A percentile compares a stretch with the other conserved stretches of the same genome.
These are phyloP conservation scores for Mimosa bimucronata DNA, from an alignment of 306 rosid species.

Conservation along the genomic window DNA sequence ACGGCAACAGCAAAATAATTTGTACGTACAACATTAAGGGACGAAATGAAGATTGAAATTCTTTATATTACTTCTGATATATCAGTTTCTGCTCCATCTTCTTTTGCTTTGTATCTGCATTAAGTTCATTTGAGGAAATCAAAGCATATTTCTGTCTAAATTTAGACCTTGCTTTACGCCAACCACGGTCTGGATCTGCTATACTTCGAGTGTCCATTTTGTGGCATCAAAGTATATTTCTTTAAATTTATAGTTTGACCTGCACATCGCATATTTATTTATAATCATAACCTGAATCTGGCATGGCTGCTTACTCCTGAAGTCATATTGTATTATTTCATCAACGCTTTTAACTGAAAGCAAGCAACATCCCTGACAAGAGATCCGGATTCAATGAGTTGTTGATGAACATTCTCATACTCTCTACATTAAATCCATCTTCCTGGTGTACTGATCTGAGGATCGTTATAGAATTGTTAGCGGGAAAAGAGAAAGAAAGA, in stretches of 20 bases:
- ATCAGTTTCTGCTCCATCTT: slow-evolving; percentile 4
- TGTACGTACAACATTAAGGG: slow-evolving; percentile 29
- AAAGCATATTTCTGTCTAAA: slow-evolving; percentile 15
- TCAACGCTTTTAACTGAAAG: not conserved
- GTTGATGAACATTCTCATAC: not conserved
- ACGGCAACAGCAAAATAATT: slow-evolving; percentile 28
- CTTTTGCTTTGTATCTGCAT: slow-evolving; percentile 18
- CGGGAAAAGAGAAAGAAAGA: not conserved
- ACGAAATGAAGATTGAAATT: slow-evolving; percentile 44
- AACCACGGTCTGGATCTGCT: not conserved
- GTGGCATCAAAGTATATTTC: not conserved
- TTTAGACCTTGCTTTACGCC: not conserved
- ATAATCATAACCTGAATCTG: not conserved
- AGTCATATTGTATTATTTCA: not conserved
- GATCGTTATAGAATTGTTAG: not conserved
- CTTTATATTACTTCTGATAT: slow-evolving; percentile 22
- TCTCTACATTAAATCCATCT: not conserved
- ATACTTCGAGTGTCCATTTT: not conserved
- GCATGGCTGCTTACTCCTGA: not conserved
- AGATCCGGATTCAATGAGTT: not conserved
- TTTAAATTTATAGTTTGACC: not conserved
- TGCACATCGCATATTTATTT: not conserved
- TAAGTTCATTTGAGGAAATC: slow-evolving; percentile 7
- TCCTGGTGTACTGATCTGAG: not conserved
- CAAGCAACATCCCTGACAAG: not conserved